Conservation (phyloP, 2,329 filamentous ascomycete species). For the Fusarium miscanthi region DNA sequence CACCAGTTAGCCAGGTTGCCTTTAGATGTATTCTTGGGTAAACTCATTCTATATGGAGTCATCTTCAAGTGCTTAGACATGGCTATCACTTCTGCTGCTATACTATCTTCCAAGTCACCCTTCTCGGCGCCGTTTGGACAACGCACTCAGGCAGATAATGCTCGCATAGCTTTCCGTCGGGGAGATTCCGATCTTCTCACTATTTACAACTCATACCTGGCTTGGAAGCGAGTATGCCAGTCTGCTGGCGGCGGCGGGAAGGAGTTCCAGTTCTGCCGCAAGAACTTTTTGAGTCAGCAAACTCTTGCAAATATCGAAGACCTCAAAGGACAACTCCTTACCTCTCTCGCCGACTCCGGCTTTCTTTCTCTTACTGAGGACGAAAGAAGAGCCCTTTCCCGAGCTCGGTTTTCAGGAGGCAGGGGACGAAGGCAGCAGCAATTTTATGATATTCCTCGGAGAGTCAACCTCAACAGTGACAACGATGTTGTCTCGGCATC, state of each 20-base stretch:
- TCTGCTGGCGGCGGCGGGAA: constrained; percentile 70
- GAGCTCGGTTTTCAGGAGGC: constrained; percentile 68
- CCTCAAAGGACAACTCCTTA: constrained; percentile 89
- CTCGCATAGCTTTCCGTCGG: constrained; percentile 81
- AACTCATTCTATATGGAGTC: constrained; percentile 86
- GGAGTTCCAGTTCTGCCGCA: constrained; percentile 91
- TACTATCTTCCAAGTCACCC: constrained; percentile 93
- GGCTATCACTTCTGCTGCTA: constrained; percentile 89
- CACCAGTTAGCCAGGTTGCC: constrained; percentile 88
- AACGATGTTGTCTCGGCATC: constrained; percentile 84
- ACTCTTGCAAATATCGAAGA: constrained; percentile 94
- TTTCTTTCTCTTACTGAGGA: constrained; percentile 80
- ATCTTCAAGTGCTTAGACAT: constrained; percentile 94
- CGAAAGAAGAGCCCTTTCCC: constrained; percentile 76
- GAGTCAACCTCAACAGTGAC: constrained; percentile 79
- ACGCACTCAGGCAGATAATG: constrained; percentile 82
- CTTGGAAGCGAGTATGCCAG: constrained; percentile 87
- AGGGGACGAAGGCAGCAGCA: constrained; percentile 70
- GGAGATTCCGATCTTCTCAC: constrained; percentile 94
- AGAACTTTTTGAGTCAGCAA: constrained; percentile 92
- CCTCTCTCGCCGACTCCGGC: constrained; percentile 85
- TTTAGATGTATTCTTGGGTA: constrained; percentile 93
- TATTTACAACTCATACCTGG: constrained; percentile 90
- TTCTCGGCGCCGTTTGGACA: constrained; percentile 90
- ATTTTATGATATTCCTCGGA: constrained; percentile 85